Evolutionary conservation across 1,284 basidiomycete species (phyloP), one percentile per base, ranked within the genome.

Genomic region (Ustilago trichophora): DNA sequence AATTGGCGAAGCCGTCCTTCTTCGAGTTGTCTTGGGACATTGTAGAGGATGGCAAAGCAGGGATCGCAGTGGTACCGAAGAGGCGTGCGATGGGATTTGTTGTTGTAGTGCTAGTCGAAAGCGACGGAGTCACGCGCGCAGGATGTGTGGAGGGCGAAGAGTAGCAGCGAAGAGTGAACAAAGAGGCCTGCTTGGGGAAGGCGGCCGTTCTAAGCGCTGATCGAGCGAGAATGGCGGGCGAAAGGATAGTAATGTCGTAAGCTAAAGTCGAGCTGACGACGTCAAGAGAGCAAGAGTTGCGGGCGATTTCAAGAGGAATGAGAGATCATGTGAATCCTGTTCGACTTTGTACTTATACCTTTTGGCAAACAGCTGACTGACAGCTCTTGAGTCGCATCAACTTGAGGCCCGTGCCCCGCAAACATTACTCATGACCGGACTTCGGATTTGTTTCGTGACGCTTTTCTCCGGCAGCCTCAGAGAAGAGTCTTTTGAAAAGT

Each of bases 1-100:
- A 76, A 22, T 67, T 57, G 37, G 66, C 55, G 1, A 47, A 71
- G 29, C 73, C 73, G 44, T 75, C 73, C 51, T 70, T 75, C 27
- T 60, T 48, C 10, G 62, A 58, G 31, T 59, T 50, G 50, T 68
- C 65, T 21, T 19, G 22, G 24, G 49, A 33, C 49, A 51, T 51
- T 35, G 35, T 51, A 24, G 22, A 27, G 16, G 24, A 2, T 8
- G 49, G 27, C 16, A 50, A 26, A 15, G 48, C 37, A 16, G n/a
- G 11, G 8, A 12, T 19, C n/a, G 38, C n/a, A n/a, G 49, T 27
- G 10, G 49, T 35, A 19, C 40, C 21, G 25, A 43, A 36, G 25
- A 24, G 19, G 22, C 48, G 38, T n/a, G 26, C 21, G 24, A 31
- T 11, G 31, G 24, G 33, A 16, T 43, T 43, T 32, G n/a, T 6